These are phyloP conservation scores for Epicoccum sorghinum DNA, from an alignment of 2,329 filamentous ascomycete genomes.

Conservation along the genomic window DNA sequence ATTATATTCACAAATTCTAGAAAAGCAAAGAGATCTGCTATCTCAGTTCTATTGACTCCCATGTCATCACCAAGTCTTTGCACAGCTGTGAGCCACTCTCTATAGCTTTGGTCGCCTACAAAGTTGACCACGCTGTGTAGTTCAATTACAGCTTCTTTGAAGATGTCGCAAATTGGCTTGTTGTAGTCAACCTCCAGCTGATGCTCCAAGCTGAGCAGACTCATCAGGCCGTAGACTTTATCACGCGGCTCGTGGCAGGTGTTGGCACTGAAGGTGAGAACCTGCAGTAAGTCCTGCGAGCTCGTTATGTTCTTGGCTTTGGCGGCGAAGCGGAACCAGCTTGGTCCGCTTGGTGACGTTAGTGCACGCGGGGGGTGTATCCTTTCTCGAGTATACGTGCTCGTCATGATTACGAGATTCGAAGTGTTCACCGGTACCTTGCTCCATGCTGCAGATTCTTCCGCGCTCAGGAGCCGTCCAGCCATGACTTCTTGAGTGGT, in stretches of 20 bases:
- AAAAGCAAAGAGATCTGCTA: neutral
- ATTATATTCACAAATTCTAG: neutral
- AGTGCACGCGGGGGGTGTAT: no score
- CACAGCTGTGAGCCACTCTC: neutral
- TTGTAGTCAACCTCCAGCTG: neutral
- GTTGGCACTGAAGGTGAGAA: neutral
- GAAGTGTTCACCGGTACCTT: no score
- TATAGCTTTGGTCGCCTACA: neutral
- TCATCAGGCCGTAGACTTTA: neutral
- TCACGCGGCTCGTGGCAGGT: neutral
- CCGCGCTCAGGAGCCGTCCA: no score
- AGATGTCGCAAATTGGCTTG: neutral
- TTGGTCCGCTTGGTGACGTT: no score
- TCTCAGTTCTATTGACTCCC: neutral
- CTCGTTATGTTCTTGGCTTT: neutral
- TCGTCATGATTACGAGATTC: no score
- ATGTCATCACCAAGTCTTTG: neutral
- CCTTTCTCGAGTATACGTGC: no score
- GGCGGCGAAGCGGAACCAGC: neutral
- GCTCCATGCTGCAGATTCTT: no score
- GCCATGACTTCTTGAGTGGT: no score
- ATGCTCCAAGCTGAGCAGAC: neutral
- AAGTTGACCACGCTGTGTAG: neutral
- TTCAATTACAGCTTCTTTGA: neutral
- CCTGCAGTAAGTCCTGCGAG: neutral